A percentile compares a stretch with the other conserved stretches of the same genome.
These are phyloP conservation scores for Zarea fungicola DNA, from an alignment of 2,329 filamentous ascomycete genomes.

Conservation along the genomic window DNA sequence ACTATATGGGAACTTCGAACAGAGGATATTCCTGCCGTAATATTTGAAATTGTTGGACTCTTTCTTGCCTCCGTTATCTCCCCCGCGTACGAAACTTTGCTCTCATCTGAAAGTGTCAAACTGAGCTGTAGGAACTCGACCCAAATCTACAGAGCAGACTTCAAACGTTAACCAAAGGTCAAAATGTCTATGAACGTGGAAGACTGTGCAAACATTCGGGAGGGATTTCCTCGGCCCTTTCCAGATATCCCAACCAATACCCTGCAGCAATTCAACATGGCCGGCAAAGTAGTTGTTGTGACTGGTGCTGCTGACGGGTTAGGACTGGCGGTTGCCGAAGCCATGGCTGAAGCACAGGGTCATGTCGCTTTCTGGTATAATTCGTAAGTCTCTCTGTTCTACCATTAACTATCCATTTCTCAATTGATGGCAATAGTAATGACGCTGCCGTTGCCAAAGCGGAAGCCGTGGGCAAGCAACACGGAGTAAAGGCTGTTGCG, in stretches of 20 bases:
- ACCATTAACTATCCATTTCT: not conserved
- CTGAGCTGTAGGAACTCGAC: no score
- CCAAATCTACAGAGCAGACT: no score
- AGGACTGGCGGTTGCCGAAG: slow-evolving; percentile 38
- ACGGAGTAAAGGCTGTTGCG: slow-evolving; percentile 26
- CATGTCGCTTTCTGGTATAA: slow-evolving; percentile 33
- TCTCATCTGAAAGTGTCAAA: no score
- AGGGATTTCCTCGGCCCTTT: slow-evolving; percentile 24
- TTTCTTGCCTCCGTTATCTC: no score
- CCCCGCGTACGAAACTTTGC: no score
- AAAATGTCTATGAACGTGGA: slow-evolving; percentile 25
- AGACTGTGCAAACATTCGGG: slow-evolving; percentile 19
- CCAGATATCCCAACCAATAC: slow-evolving; percentile 37
- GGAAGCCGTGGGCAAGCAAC: slow-evolving; percentile 22
- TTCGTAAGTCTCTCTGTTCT: not conserved
- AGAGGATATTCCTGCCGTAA: no score
- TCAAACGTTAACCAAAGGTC: no score
- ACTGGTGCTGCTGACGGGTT: slow-evolving; percentile 43
- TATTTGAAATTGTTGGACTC: no score
- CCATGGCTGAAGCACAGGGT: slow-evolving; percentile 40
- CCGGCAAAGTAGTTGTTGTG: slow-evolving; percentile 36
- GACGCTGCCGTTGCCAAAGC: slow-evolving; percentile 32
- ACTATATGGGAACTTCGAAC: no score
- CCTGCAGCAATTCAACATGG: slow-evolving; percentile 38
- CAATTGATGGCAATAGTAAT: slow-evolving; percentile 21